Evolutionary conservation across 495 filamentous ascomycete species (phyloP), one percentile per base, ranked within the genome.

Genomic region (Aspergillus kassunensis): DNA sequence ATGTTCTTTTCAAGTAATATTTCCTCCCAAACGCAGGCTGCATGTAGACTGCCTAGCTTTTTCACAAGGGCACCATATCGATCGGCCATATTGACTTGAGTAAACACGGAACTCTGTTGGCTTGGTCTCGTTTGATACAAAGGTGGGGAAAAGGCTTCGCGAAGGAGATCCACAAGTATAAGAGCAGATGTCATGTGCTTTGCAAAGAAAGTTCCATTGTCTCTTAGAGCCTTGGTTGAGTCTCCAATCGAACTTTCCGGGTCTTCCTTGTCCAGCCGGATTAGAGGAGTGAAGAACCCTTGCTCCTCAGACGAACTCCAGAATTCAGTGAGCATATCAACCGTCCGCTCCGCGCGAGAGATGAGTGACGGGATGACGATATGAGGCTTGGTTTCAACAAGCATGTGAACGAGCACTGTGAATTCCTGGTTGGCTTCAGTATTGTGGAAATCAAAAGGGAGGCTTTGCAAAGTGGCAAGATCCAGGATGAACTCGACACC

Each of bases 401-500:
- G 77, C 55, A 85, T 77, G 53, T 91, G 83, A 13, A 95, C 71
- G n/a, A 93, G 84, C 13, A 80, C 80, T 7, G 80, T 77, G 24
- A 96, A 72, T 46, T 84, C 81, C 29, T 83, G 79, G 39, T 74
- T 82, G 7, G 85, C 82, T 43, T 73, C 67, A 6, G 80, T 80
- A 20, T 82, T 83, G 41, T 84, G 81, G 61, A 92, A 91, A 58
- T 90, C 81, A 53, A 83, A 82, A 2, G 85, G 78, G 44, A 96
- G 75, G 62, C 87, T 88, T 15, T 90, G 84, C 21, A 91, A 77
- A 9, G 87, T 87, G 24, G 83, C 84, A 49, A 96, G 80, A 60
- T 95, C 88, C 24, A 99, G 72, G n/a, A 97, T 71, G 49, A 84
- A 79, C 58, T 96, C 89, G 33, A 91, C 82, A 3, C 89, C 95